Evolutionary conservation across 2,329 filamentous ascomycete genomes (phyloP), one percentile per base, ranked within the genome.

Genomic region (Escovopsis sp.): DNA sequence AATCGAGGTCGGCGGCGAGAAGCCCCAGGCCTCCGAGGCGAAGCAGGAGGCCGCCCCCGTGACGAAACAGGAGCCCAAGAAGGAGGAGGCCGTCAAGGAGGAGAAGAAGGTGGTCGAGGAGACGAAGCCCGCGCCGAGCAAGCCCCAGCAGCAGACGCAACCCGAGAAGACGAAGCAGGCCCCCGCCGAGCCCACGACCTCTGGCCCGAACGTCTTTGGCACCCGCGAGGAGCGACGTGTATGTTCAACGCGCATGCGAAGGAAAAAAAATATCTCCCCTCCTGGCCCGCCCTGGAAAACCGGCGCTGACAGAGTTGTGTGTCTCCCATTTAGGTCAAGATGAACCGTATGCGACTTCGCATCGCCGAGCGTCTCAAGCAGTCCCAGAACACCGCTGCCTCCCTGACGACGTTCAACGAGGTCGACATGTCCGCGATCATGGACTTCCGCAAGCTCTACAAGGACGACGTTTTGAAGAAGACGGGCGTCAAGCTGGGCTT

Each of bases 351-450:
- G 91, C 87, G 91, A 50, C 77, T 96, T 47, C 81, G 91, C 47
- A 98, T 96, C 53, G 86, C 91, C 39, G 91, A 98, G 70, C 87
- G 91, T 53, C 76, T 98, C 50, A 98, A 98, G 77, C 91, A 98
- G 63, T 96, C 91, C 15, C 91, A 98, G 62, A 98, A 98, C 68
- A 96, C 91, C 2, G 89, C 91, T 39, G 91, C 91, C 36, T 94
- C 91, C 4, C 72, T 98, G 41, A 96, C 91, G 38, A 98, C 91
- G 24, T 98, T 98, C 74, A 95, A 98, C 64, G 89, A 96, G 65
- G 91, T 98, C 47, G 91, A 98, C 63, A 98, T 98, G 91, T 94
- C 89, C 29, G 85, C 83, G 16, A 71, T 98, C 39, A 94, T 96
- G 82, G 86, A 95, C 48, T 89, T 98, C 70, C 83, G 91, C 53